Percentiles rank a stretch among this genome's conserved stretches.
phyloP scores from a whole-genome alignment of 176 grass and related monocot species.

The Cocos nucifera region DNA sequence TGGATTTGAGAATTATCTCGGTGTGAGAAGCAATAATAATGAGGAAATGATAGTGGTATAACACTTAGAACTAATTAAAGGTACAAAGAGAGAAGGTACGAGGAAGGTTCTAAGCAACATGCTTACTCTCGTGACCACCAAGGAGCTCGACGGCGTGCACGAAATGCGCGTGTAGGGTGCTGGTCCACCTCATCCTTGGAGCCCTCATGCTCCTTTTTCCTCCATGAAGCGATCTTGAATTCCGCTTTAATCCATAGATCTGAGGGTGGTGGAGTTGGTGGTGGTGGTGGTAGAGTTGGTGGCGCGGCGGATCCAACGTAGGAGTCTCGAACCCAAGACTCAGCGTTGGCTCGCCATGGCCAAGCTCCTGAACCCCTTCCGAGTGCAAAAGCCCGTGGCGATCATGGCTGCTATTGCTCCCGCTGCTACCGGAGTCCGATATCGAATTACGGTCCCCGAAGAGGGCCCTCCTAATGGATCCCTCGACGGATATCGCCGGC shows the following conservation, averaged over 20 bases:
- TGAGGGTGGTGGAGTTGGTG: conserved; percentile 42
- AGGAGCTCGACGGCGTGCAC: conserved; percentile 90
- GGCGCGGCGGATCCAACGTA: background rate
- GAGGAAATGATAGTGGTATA: background rate
- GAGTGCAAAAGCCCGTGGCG: conserved; percentile 20
- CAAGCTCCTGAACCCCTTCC: background rate
- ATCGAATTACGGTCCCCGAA: conserved; percentile 15
- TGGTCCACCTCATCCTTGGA: conserved; percentile 97
- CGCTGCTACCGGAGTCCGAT: conserved; percentile 18
- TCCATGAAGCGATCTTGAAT: conserved; percentile 26
- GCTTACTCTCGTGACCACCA: conserved; percentile 92
- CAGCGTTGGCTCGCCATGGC: conserved; percentile 33
- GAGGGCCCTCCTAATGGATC: background rate
- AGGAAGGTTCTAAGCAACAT: background rate
- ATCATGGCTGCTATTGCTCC: conserved; percentile 25
- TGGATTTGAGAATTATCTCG: background rate
- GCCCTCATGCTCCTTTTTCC: conserved; percentile 71
- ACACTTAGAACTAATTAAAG: background rate
- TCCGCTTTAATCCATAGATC: conserved; percentile 70
- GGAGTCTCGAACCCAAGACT: conserved; percentile 33
- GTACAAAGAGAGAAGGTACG: too few species aligned
- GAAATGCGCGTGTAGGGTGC: conserved; percentile 84
- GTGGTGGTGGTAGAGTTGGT: background rate
- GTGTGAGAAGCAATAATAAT: background rate
- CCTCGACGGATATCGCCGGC: conserved; percentile 24